Evolutionary conservation across 495 filamentous ascomycete species (phyloP), one percentile per base, ranked within the genome.

Genomic region (Aspergillus carlsbadensis): DNA sequence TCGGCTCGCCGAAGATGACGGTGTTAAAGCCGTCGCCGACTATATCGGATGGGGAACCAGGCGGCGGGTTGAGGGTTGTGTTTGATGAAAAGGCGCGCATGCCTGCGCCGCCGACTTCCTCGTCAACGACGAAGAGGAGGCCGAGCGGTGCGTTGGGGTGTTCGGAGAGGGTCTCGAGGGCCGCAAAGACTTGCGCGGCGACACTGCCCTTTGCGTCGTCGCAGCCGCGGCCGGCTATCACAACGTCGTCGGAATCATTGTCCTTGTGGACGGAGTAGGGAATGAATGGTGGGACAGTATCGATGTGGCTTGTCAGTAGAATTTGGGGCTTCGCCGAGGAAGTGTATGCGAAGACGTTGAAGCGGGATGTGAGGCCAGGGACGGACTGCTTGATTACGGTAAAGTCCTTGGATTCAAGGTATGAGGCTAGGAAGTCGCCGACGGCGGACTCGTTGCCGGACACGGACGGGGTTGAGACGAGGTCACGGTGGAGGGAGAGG

Each of bases 191-290:
- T 63, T 91, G 88, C 5, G 90, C 79, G 4, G 94, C 93, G 10
- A 98, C 86, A 71, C 85, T 88, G 35, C 76, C 92, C 68, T 98
- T 98, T 55, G 89, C 93, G 67, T 98, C 93, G 57, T 96, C 92
- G 52, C 81, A 84, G 56, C 94, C 93, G 18, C 93, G 86, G 24
- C 93, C 93, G 34, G 78, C 78, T 21, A 91, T 84, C 33, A 76
- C 44, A 36, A 78, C 68, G 58, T 78, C 67, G 15, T 63, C 59
- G 0, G 68, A 68, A 43, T 77, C 65, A 41, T 59, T 60, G 47
- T 61, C 60, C 42, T 68, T 52, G 50, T 62, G 62, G 39, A 70
- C 44, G 39, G 67, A 62, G 66, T 71, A 70, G 45, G 70, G 87
- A 61, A 91, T 87, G 71, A 83, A 92, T 0, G 84, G 81, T 0